Percentiles rank a stretch among this genome's conserved stretches.
phyloP scores from a whole-genome alignment of 352 stramenopile species.

The Pythium scleroteichum region DNA sequence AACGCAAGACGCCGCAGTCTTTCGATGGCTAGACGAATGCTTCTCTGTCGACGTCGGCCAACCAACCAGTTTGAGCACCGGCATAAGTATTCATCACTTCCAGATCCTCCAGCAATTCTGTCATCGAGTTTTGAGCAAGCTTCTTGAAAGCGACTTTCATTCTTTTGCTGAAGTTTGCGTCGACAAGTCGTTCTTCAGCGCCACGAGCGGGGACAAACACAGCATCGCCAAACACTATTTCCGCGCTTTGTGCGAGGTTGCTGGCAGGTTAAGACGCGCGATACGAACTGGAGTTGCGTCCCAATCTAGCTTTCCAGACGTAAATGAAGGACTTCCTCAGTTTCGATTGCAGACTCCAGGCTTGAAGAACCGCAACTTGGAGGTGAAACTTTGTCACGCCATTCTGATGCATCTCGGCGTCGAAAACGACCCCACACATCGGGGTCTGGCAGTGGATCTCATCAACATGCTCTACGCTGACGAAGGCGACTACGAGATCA shows the following conservation, averaged over 20 bases:
- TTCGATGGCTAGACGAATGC: conserved; percentile 63
- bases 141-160: conserved; percentile 38
- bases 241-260: conserved; percentile 22
- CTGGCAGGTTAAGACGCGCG: conserved; percentile 7
- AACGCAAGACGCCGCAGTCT: conserved; percentile 23
- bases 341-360: background rate
- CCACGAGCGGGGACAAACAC: conserved; percentile 30
- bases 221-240: conserved; percentile 50
- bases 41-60: conserved; percentile 40
- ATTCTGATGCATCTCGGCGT: conserved; percentile 54
- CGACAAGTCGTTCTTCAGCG: conserved; percentile 43
- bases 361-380: conserved; percentile 19
- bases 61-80: background rate
- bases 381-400: conserved; percentile 45
- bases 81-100: conserved; percentile 35
- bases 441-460: conserved; percentile 27
- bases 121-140: conserved; percentile 31
- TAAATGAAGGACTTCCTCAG: background rate
- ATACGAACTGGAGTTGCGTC: background rate
- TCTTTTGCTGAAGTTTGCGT: conserved; percentile 36
- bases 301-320: background rate
- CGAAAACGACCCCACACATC: conserved; percentile 39
- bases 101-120: conserved; percentile 44
- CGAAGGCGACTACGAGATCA: background rate
- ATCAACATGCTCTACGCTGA: conserved; percentile 19